These are phyloP conservation scores for Fusarium redolens DNA, from an alignment of 2,329 filamentous ascomycete species.

Conservation along the genomic window DNA sequence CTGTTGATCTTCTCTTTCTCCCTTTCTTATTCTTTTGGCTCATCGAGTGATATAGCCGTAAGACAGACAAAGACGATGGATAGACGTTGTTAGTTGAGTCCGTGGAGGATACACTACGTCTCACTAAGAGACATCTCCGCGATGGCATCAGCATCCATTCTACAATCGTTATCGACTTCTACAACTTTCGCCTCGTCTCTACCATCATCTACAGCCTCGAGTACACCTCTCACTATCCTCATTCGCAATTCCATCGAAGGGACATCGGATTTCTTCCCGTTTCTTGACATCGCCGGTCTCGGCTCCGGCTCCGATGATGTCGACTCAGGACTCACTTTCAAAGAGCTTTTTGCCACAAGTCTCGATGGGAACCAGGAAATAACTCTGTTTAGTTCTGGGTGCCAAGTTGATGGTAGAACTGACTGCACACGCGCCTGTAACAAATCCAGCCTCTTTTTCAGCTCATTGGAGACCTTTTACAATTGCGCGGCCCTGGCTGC, in stretches of 20 bases:
- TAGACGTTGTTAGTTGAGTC: constrained; percentile 17
- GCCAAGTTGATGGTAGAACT: constrained; percentile 42
- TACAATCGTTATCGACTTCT: constrained; percentile 22
- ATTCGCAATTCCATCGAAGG: constrained; percentile 47
- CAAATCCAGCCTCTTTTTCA: constrained; percentile 46
- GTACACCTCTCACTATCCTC: constrained; percentile 46
- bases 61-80: constrained; percentile 15
- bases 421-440: constrained; percentile 52
- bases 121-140: neutral
- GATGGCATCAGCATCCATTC: constrained; percentile 30
- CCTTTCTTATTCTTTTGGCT: neutral
- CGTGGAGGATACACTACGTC: constrained; percentile 3
- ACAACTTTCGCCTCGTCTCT: constrained; percentile 12
- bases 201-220: constrained; percentile 27
- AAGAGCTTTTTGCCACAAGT: constrained; percentile 50
- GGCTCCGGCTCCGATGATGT: constrained; percentile 42
- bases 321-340: constrained; percentile 48
- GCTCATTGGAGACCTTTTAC: constrained; percentile 53
- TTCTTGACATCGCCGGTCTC: constrained; percentile 50
- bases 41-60: neutral
- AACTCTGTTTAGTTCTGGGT: constrained; percentile 49
- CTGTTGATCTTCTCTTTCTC: constrained; percentile 13
- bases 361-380: constrained; percentile 49
- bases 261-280: constrained; percentile 53
- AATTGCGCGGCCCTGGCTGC: constrained; percentile 53